phyloP scores from a whole-genome alignment of 768 basidiomycete genomes.

The Lentinula sp. region DNA sequence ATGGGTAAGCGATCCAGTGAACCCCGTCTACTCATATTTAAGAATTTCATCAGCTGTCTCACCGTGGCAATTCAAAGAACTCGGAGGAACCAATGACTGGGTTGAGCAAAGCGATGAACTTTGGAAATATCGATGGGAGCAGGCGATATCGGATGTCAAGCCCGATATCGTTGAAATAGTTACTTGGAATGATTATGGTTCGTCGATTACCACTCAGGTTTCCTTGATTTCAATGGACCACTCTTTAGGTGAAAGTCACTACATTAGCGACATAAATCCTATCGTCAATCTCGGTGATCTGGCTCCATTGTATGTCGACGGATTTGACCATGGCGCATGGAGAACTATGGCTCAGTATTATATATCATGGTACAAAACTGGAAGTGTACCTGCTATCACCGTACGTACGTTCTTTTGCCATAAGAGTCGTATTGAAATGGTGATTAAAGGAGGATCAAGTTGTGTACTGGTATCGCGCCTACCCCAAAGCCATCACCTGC shows the following conservation, averaged over 20 bases:
- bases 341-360: constrained; percentile 19
- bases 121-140: constrained; percentile 21
- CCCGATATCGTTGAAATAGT: constrained; percentile 20
- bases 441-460: constrained; percentile 18
- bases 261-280: constrained; percentile 27
- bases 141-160: constrained; percentile 17
- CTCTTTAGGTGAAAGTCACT: constrained; percentile 29
- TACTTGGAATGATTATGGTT: constrained; percentile 17
- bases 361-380: constrained; percentile 18
- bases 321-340: constrained; percentile 18
- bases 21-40: background rate
- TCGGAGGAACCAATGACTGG: constrained; percentile 16
- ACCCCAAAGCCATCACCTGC: constrained; percentile 17
- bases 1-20: constrained; percentile 14
- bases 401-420: constrained; percentile 19
- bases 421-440: constrained; percentile 16
- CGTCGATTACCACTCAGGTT: constrained; percentile 14
- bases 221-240: constrained; percentile 10
- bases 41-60: constrained; percentile 14
- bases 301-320: constrained; percentile 19
- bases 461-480: constrained; percentile 20
- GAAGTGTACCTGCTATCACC: constrained; percentile 17
- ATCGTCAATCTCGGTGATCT: constrained; percentile 16
- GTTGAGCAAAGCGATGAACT: constrained; percentile 18
- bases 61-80: constrained; percentile 21